These are phyloP conservation scores for Podospora australis DNA, from an alignment of 495 filamentous ascomycete species.

Conservation along the genomic window DNA sequence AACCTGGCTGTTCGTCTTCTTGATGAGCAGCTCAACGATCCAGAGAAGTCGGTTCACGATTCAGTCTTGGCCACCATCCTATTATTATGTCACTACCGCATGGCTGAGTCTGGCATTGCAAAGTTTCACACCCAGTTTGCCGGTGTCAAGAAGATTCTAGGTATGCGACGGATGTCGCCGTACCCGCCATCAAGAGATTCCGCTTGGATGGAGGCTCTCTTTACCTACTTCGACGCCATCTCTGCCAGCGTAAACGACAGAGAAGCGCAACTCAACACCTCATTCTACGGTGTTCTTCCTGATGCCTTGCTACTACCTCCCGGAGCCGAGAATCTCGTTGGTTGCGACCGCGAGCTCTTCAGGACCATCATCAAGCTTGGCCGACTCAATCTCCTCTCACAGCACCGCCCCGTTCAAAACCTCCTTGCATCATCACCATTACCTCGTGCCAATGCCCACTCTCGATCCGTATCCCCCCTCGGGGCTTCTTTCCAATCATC, in stretches of 20 bases:
- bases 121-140: slow-evolving; percentile 93
- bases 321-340: slow-evolving; percentile 68
- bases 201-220: slow-evolving; percentile 90
- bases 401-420: slow-evolving; percentile 54
- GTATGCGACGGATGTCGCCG: slow-evolving; percentile 62
- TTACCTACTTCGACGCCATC: slow-evolving; percentile 95
- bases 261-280: slow-evolving; percentile 76
- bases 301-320: slow-evolving; percentile 60
- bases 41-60: slow-evolving; percentile 67
- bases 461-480: slow-evolving; percentile 29
- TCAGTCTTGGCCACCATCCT: slow-evolving; percentile 84
- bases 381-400: slow-evolving; percentile 81
- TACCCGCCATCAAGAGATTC: slow-evolving; percentile 62
- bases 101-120: slow-evolving; percentile 85
- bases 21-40: slow-evolving; percentile 75
- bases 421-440: slow-evolving; percentile 23
- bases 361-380: slow-evolving; percentile 71
- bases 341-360: slow-evolving; percentile 78
- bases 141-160: slow-evolving; percentile 85
- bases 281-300: slow-evolving; percentile 53
- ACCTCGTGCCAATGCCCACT: slow-evolving; percentile 11
- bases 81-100: slow-evolving; percentile 84
- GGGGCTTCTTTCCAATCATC: slow-evolving; percentile 47
- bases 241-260: slow-evolving; percentile 87
- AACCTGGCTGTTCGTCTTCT: slow-evolving; percentile 72